Evolutionary conservation across 2,329 filamentous ascomycete species (phyloP), one percentile per base, ranked within the genome.

Genomic region (Sporothrix sp.): DNA sequence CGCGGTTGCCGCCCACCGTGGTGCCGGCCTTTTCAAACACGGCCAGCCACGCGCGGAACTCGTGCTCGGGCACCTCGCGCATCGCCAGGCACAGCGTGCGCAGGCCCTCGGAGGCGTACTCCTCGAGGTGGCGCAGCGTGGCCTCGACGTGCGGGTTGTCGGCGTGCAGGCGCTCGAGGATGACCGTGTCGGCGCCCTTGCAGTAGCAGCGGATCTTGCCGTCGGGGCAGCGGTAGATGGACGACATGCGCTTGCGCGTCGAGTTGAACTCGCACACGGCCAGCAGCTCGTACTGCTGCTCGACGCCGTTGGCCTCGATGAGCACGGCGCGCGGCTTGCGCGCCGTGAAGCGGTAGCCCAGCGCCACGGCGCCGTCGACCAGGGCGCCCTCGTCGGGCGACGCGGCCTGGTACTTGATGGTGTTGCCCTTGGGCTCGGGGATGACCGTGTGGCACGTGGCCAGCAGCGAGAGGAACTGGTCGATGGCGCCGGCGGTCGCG

Each of bases 191-290:
- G 40, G 93, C 93, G 60, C 93, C 93, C 70, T 98, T 98, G 70
- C 84, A 91, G 68, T 96, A 98, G 60, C 88, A 82, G 46, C 93
- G 78, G 53, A 98, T 85, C 70, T 93, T 95, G 56, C 93, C 93
- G 69, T 97, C 91, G 0, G 93, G 93, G 62, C 91, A 96, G 48
- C 94, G 82, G 71, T 94, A 96, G 58, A 98, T 94, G 20, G 91
- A 87, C 7, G 93, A 97, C 93, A 98, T 98, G 58, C 93, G 78
- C 71, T 98, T 98, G 60, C 93, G 78, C 8, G 89, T 93, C 1
- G 93, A 97, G 69, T 98, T 98, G 74, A 98, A 98, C 66, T 98
- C 93, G 65, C 91, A 96, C n/a, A 98, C 90, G 2, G 91, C 91
- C 52, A 98, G 71, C 35, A 98, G 75, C 65, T 96, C 87, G 64